A percentile compares a stretch with the other conserved stretches of the same genome.
These are phyloP conservation scores for Syzygium grande DNA, from an alignment of 345 rosid genomes.

Conservation along the genomic window DNA sequence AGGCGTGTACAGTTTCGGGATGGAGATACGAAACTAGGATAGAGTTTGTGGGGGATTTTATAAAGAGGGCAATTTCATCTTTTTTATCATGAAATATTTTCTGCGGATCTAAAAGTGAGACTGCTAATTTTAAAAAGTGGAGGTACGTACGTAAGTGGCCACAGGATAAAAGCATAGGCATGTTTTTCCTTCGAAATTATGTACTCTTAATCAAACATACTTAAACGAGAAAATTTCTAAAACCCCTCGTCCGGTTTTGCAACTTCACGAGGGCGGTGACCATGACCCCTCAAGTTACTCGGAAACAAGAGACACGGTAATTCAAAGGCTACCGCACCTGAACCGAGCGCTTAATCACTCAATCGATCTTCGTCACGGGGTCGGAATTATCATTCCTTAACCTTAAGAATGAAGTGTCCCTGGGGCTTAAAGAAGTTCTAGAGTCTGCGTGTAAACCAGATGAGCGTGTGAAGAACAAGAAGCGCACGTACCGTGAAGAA, in stretches of 20 bases:
- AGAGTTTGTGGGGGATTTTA: background rate
- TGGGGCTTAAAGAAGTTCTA: too few relatives aligned
- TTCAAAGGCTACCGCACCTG: background rate
- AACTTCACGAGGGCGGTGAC: too few relatives aligned
- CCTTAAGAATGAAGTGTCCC: too few relatives aligned
- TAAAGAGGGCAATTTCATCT: too few relatives aligned
- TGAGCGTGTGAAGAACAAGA: background rate
- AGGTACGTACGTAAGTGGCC: too few relatives aligned
- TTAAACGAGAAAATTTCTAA: background rate
- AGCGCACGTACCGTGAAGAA: slow-evolving; percentile 69
- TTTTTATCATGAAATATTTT: background rate
- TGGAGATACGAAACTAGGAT: background rate
- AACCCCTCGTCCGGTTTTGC: too few relatives aligned
- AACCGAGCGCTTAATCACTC: background rate
- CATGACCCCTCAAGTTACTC: too few relatives aligned
- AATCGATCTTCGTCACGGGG: background rate
- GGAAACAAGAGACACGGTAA: too few relatives aligned
- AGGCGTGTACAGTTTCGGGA: rapidly evolving
- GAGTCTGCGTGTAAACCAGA: background rate
- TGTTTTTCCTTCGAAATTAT: background rate
- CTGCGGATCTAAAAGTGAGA: background rate
- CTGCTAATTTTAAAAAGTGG: too few relatives aligned
- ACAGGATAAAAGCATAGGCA: too few relatives aligned
- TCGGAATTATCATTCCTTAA: background rate
- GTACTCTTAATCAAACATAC: background rate